Evolutionary conservation across 176 grass and related monocot genomes (phyloP).

Genomic region (Themeda triandra): DNA sequence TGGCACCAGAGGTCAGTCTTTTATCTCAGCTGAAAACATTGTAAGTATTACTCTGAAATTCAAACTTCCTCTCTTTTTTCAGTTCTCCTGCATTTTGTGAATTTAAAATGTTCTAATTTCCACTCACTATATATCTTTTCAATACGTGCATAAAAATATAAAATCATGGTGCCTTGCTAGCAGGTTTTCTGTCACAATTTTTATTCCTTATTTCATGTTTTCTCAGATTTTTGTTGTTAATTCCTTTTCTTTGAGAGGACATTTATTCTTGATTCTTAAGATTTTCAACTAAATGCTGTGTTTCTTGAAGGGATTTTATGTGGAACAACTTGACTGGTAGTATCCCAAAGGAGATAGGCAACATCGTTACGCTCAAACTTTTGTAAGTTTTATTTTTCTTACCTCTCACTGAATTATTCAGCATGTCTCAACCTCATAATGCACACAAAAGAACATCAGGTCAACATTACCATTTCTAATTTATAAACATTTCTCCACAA

Average conservation of each 20-base stretch:
- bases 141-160: background rate
- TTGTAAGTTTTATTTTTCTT: constrained; percentile 54
- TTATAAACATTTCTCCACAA: background rate
- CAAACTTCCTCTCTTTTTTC: constrained; percentile 1
- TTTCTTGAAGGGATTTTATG: constrained; percentile 91
- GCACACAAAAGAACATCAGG: background rate
- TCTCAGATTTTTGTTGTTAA: background rate
- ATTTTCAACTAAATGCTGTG: constrained; percentile 26
- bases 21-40: constrained; percentile 70
- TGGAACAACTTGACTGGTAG: constrained; percentile 84
- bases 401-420: background rate
- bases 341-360: constrained; percentile 90
- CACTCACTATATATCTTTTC: background rate
- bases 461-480: background rate
- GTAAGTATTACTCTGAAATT: constrained; percentile 55
- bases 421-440: background rate
- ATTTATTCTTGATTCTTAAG: background rate
- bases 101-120: constrained; percentile 12
- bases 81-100: background rate
- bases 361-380: constrained; percentile 74
- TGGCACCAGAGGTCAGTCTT: constrained; percentile 71
- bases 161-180: background rate
- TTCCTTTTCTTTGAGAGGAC: background rate
- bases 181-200: background rate
- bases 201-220: background rate